Percentiles rank a stretch among this genome's conserved stretches.
Evolutionary conservation across 2,329 filamentous ascomycete genomes (phyloP).

Genomic region (Epichloe gansuensis): DNA sequence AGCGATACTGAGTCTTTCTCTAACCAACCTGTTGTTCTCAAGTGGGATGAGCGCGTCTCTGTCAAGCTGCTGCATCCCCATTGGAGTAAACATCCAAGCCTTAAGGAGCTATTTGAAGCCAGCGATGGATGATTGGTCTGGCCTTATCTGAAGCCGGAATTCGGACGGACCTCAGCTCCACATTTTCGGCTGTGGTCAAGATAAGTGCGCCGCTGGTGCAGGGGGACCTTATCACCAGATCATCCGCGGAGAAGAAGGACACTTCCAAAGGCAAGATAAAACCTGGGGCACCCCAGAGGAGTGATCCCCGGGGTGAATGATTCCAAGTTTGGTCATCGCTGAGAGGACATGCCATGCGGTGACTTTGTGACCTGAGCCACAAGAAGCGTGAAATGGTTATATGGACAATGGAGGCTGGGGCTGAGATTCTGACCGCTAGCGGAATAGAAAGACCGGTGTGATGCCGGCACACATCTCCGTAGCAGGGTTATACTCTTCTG

Average conservation of each 20-base stretch:
- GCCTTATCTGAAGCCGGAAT: constrained; percentile 1
- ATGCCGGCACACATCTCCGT: too few relatives aligned
- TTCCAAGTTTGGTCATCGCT: background rate
- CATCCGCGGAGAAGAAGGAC: constrained; percentile 6
- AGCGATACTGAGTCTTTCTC: background rate
- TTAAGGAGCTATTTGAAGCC: background rate
- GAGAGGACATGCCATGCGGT: background rate
- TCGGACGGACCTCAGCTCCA: background rate
- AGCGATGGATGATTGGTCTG: constrained; percentile 1
- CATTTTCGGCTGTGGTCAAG: background rate
- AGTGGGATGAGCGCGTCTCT: background rate
- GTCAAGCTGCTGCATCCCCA: background rate
- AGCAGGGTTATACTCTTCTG: too few relatives aligned
- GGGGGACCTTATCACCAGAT: constrained; percentile 1
- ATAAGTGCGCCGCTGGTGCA: background rate
- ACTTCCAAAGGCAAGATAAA: background rate
- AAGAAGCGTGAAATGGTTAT: background rate
- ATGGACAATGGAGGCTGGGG: background rate
- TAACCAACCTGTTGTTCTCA: background rate
- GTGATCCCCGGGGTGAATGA: background rate
- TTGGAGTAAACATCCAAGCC: background rate
- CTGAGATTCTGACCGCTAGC: too few relatives aligned
- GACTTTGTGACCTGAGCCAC: background rate
- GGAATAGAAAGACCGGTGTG: too few relatives aligned
- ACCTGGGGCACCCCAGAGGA: background rate